Evolutionary conservation across 2,329 filamentous ascomycete species (phyloP).

Genomic region (Arthrobotrys conoides): DNA sequence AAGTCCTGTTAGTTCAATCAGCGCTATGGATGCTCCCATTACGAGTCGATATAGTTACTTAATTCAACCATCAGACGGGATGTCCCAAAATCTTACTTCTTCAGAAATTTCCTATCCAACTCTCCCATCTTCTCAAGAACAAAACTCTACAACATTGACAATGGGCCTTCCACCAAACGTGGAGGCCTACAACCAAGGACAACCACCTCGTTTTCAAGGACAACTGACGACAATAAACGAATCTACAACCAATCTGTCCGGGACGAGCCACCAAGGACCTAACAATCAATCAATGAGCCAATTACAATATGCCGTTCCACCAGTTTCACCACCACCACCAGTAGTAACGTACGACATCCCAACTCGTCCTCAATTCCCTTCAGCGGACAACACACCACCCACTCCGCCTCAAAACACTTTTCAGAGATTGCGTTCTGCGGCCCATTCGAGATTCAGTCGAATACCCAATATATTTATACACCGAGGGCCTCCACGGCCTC

Average conservation of each 20-base stretch:
- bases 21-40: slow-evolving; percentile 44
- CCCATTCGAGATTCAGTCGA: slow-evolving; percentile 26
- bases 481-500: slow-evolving; percentile 20
- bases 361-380: slow-evolving; percentile 25
- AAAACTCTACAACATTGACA: slow-evolving; percentile 14
- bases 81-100: slow-evolving; percentile 41
- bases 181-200: slow-evolving; percentile 30
- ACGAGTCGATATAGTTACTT: slow-evolving; percentile 56
- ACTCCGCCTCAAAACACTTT: slow-evolving; percentile 41
- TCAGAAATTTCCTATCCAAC: slow-evolving; percentile 42
- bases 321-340: not conserved
- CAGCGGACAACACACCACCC: slow-evolving; percentile 28
- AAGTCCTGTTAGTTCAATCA: slow-evolving; percentile 59
- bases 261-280: slow-evolving; percentile 9
- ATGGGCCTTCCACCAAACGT: slow-evolving; percentile 42
- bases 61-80: slow-evolving; percentile 44
- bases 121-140: slow-evolving; percentile 33
- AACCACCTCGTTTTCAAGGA: slow-evolving; percentile 32
- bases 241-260: slow-evolving; percentile 39
- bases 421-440: slow-evolving; percentile 36
- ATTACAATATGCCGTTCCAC: not conserved
- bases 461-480: slow-evolving; percentile 36
- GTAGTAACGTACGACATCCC: slow-evolving; percentile 34
- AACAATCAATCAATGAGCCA: slow-evolving; percentile 11
- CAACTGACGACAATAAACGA: slow-evolving; percentile 44